Evolutionary conservation across 495 filamentous ascomycete genomes (phyloP).

Genomic region (Oidiodendron maius): DNA sequence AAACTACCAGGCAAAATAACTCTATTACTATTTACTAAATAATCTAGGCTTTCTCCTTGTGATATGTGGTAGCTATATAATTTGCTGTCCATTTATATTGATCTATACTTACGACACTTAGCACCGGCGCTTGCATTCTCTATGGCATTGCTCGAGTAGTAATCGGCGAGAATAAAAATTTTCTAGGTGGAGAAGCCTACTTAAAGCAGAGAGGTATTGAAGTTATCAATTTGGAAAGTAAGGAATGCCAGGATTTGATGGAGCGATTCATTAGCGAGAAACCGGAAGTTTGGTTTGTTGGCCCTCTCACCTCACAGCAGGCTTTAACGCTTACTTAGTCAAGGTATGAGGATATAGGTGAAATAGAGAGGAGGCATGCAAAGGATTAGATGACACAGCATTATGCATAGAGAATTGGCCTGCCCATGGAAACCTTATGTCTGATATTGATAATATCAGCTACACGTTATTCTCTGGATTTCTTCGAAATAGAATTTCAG

Average conservation of each 20-base stretch:
- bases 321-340: slow-evolving; percentile 10
- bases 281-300: slow-evolving; percentile 66
- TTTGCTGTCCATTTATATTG: background rate
- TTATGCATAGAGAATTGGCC: background rate
- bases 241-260: slow-evolving; percentile 70
- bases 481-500: slow-evolving; percentile 91
- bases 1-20: background rate
- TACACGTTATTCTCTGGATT: slow-evolving; percentile 62
- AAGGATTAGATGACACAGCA: slow-evolving; percentile 23
- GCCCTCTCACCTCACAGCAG: slow-evolving; percentile 6
- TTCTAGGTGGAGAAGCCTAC: slow-evolving; percentile 71
- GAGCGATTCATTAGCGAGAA: slow-evolving; percentile 68
- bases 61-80: slow-evolving; percentile 57
- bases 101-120: slow-evolving; percentile 7
- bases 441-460: slow-evolving; percentile 5
- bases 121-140: slow-evolving; percentile 69
- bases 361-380: slow-evolving; percentile 43
- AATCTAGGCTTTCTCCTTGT: slow-evolving; percentile 60
- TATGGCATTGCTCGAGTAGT: slow-evolving; percentile 79
- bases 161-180: slow-evolving; percentile 78
- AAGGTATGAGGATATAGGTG: slow-evolving; percentile 75
- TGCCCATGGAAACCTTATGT: background rate
- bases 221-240: slow-evolving; percentile 63
- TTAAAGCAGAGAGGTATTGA: slow-evolving; percentile 67
- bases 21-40: background rate